phyloP scores from a whole-genome alignment of 2,329 filamentous ascomycete genomes.

The Hymenoscyphus albidus region DNA sequence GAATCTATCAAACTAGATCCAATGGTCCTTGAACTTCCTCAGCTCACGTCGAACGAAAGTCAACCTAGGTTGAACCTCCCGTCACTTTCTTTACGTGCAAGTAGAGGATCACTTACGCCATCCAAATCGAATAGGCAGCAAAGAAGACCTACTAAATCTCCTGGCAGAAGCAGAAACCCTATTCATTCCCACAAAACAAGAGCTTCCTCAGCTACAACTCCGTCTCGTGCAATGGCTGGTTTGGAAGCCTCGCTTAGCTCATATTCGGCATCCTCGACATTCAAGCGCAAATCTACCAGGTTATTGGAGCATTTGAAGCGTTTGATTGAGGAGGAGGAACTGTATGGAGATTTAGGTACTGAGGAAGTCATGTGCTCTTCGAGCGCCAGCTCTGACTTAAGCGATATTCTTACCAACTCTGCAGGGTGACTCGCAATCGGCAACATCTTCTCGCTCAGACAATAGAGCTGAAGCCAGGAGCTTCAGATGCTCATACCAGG shows the following conservation, averaged over 20 bases:
- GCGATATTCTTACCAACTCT: background rate
- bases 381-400: background rate
- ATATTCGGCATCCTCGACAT: background rate
- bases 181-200: background rate
- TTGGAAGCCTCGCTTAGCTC: conserved; percentile 1
- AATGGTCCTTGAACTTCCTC: background rate
- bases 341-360: background rate
- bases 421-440: background rate
- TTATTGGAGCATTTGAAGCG: background rate
- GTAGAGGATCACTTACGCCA: background rate
- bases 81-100: background rate
- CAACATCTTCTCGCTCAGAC: background rate
- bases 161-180: background rate
- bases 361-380: background rate
- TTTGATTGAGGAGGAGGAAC: background rate
- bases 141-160: background rate
- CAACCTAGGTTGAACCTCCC: background rate
- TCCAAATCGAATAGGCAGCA: background rate
- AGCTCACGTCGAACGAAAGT: background rate
- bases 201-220: background rate
- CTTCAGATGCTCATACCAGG: background rate
- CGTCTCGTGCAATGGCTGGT: background rate
- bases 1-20: background rate
- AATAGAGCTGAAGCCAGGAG: background rate
- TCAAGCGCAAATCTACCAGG: background rate